A percentile compares a stretch with the other conserved stretches of the same genome.
These are phyloP conservation scores for Leucocoprinus leucothites DNA, from an alignment of 768 basidiomycete species.

Conservation along the genomic window DNA sequence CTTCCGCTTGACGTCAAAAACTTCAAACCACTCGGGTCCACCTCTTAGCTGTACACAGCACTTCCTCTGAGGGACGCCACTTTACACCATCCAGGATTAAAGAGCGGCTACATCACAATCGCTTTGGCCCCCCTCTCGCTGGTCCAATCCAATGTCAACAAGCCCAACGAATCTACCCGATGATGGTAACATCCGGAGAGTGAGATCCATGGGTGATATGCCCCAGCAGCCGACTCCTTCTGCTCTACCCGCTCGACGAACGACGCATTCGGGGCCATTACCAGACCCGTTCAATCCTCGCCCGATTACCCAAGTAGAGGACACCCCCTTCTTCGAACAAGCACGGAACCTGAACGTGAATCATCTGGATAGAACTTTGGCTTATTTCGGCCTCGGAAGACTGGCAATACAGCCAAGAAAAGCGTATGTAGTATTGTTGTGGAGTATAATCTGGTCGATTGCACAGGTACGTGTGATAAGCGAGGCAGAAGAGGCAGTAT, in stretches of 20 bases:
- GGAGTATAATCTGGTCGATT: constrained; percentile 47
- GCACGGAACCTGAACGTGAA: background rate
- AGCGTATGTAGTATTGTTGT: constrained; percentile 49
- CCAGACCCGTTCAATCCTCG: background rate
- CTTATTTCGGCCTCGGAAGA: constrained; percentile 52
- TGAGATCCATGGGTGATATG: constrained; percentile 38
- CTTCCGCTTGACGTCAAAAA: too few relatives aligned
- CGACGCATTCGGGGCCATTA: background rate
- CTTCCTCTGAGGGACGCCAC: background rate
- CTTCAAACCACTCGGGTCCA: too few relatives aligned
- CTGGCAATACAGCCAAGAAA: constrained; percentile 49
- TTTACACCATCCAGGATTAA: background rate
- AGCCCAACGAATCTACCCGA: constrained; percentile 20
- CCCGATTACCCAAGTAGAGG: background rate
- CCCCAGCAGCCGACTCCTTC: constrained; percentile 23
- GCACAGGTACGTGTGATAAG: constrained; percentile 38
- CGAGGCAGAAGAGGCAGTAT: background rate
- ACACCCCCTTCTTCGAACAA: constrained; percentile 9
- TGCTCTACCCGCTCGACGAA: constrained; percentile 10
- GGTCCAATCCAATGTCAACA: background rate
- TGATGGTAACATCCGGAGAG: constrained; percentile 28
- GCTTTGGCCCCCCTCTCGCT: background rate
- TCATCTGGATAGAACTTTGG: constrained; percentile 17
- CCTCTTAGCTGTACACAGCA: background rate
- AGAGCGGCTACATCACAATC: background rate